Conservation (phyloP, 2,329 filamentous ascomycete species). For the Corinectria fuckeliana region DNA sequence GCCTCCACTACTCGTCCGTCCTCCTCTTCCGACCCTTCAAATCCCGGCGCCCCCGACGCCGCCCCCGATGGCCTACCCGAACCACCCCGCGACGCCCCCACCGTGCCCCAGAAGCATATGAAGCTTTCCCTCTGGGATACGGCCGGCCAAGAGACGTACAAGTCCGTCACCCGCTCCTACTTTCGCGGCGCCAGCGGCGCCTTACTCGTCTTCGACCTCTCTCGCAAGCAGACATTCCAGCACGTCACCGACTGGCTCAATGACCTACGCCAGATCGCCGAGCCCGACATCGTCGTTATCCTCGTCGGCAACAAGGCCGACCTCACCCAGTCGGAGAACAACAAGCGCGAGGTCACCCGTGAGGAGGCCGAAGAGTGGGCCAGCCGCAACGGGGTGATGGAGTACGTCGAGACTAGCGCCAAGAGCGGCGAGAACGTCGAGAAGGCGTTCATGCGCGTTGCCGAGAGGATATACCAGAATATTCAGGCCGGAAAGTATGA, state of each 20-base stretch:
- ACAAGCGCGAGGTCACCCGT: constrained; percentile 78
- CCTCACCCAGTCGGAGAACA: constrained; percentile 64
- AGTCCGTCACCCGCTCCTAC: constrained; percentile 92
- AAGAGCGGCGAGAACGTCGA: constrained; percentile 97
- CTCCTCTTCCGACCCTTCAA: constrained; percentile 23
- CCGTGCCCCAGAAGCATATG: constrained; percentile 74
- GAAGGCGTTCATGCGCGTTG: constrained; percentile 88
- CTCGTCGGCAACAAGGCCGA: constrained; percentile 96
- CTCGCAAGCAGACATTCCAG: constrained; percentile 80
- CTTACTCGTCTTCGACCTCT: constrained; percentile 94
- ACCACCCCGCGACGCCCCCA: constrained; percentile 52
- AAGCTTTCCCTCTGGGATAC: constrained; percentile 96
- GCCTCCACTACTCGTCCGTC: constrained; percentile 43
- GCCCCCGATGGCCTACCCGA: constrained; percentile 56
- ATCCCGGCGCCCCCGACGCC: constrained; percentile 23
- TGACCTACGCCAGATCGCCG: constrained; percentile 92
- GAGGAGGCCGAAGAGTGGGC: constrained; percentile 94
- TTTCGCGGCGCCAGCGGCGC: constrained; percentile 78
- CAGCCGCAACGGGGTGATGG: constrained; percentile 79
- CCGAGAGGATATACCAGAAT: constrained; percentile 94
- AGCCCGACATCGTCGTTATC: constrained; percentile 93
- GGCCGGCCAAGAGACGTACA: constrained; percentile 96
- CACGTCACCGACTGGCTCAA: constrained; percentile 93
- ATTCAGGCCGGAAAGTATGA: constrained; percentile 96
- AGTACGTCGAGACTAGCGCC: constrained; percentile 95